phyloP scores from a whole-genome alignment of 805 yeast species.

The Tetrapisispora fleetii region DNA sequence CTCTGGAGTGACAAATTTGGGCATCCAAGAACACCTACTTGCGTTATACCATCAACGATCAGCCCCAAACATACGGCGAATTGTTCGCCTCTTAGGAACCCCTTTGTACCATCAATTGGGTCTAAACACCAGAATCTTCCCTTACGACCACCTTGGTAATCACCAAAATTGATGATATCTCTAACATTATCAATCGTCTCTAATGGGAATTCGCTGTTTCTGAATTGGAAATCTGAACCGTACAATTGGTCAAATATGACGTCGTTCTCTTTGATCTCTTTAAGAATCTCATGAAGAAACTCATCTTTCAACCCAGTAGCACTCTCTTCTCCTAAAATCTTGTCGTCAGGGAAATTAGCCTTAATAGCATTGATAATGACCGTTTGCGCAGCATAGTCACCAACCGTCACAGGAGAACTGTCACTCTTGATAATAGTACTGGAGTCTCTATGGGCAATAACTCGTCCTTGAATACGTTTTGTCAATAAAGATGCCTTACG shows the following conservation, averaged over 20 bases:
- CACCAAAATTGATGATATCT: constrained; percentile 68
- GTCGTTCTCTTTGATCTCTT: constrained; percentile 49
- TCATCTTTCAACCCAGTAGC: constrained; percentile 55
- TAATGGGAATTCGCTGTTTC: constrained; percentile 27
- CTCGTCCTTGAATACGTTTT: constrained; percentile 47
- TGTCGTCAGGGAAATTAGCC: constrained; percentile 72
- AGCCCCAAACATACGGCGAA: constrained; percentile 92
- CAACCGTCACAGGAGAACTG: constrained; percentile 90
- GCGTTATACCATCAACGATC: constrained; percentile 74
- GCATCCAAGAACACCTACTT: constrained; percentile 91
- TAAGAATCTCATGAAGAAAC: constrained; percentile 41
- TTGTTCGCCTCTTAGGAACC: constrained; percentile 91
- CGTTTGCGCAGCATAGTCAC: constrained; percentile 95
- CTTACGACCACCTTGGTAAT: constrained; percentile 61
- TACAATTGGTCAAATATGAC: constrained; percentile 29
- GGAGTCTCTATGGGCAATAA: constrained; percentile 36
- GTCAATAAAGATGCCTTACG: constrained; percentile 77
- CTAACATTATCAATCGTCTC: constrained; percentile 40
- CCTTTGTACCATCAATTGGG: constrained; percentile 97
- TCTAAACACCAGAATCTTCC: constrained; percentile 96
- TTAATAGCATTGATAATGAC: constrained; percentile 76
- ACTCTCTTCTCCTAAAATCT: constrained; percentile 91
- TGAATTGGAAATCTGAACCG: constrained; percentile 10
- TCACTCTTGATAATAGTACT: constrained; percentile 73
- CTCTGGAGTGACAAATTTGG: constrained; percentile 59